Conservation (phyloP, 1,139 yeast genomes). For the Candida pseudoviswanathii region DNA sequence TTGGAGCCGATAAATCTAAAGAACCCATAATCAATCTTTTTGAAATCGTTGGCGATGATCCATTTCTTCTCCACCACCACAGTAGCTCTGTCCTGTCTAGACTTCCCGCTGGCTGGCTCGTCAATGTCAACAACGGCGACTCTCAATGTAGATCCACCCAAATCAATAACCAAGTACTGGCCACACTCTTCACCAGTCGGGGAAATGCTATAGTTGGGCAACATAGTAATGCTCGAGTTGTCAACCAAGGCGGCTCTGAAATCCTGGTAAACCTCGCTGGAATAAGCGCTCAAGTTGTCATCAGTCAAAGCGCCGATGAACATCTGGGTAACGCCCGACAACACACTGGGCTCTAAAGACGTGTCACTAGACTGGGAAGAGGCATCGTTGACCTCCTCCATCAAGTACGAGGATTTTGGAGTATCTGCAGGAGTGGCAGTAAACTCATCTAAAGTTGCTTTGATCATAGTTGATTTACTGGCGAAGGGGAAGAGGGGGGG, state of each 20-base stretch:
- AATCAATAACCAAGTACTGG: slow-evolving; percentile 48
- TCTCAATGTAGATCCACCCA: slow-evolving; percentile 59
- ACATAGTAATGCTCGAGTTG: slow-evolving; percentile 43
- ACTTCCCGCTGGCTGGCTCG: slow-evolving; percentile 12
- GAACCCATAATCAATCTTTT: slow-evolving; percentile 39
- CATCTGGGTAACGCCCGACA: slow-evolving; percentile 11
- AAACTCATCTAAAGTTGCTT: neutral
- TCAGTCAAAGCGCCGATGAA: slow-evolving; percentile 17
- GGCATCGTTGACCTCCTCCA: slow-evolving; percentile 4
- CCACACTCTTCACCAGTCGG: slow-evolving; percentile 51
- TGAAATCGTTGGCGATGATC: slow-evolving; percentile 41
- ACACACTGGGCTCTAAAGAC: slow-evolving; percentile 6
- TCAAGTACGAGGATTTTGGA: slow-evolving; percentile 4
- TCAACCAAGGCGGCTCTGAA: slow-evolving; percentile 33
- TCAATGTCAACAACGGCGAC: slow-evolving; percentile 47
- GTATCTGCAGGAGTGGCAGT: slow-evolving; percentile 1
- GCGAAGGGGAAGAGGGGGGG: neutral
- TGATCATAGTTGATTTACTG: neutral
- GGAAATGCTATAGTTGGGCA: slow-evolving; percentile 44
- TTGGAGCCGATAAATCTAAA: slow-evolving; percentile 43
- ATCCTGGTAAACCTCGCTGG: slow-evolving; percentile 21
- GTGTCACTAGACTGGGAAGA: slow-evolving; percentile 9
- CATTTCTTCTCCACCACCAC: slow-evolving; percentile 41
- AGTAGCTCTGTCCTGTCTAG: slow-evolving; percentile 20
- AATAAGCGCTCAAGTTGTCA: slow-evolving; percentile 16